Evolutionary conservation across 176 grass and related monocot genomes (phyloP).

Genomic region (Metroxylon sagu): DNA sequence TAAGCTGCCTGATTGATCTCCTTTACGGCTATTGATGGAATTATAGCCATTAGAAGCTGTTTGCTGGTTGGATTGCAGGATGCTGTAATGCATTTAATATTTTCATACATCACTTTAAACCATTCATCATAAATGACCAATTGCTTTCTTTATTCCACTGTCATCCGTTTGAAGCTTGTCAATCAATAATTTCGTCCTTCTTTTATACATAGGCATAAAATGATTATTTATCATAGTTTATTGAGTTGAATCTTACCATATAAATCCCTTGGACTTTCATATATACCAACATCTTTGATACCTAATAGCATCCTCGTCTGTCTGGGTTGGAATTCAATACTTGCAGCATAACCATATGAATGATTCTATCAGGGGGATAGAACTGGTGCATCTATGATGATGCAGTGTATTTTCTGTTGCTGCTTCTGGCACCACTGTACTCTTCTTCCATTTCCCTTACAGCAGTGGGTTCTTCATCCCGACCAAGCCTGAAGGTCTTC

Average conservation of each 20-base stretch:
- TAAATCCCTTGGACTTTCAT: constrained; percentile 65
- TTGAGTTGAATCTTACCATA: constrained; percentile 68
- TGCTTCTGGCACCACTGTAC: constrained; percentile 12
- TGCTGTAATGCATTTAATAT: no score
- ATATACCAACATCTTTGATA: constrained; percentile 49
- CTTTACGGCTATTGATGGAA: no score
- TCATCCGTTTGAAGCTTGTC: constrained; percentile 42
- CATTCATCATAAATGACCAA: no score
- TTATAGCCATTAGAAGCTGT: no score
- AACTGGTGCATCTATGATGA: constrained; percentile 33
- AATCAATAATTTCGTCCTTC: constrained; percentile 60
- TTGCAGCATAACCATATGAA: constrained; percentile 74
- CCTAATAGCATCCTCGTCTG: constrained; percentile 14
- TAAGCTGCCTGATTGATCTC: no score
- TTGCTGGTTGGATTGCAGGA: no score
- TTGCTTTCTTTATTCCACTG: background rate
- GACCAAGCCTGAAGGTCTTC: constrained; percentile 4
- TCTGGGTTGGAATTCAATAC: constrained; percentile 17
- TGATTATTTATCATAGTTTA: constrained; percentile 74
- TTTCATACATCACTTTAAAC: no score
- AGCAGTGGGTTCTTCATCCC: background rate
- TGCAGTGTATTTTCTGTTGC: constrained; percentile 5
- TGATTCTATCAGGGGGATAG: constrained; percentile 73
- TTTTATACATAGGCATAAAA: constrained; percentile 87
- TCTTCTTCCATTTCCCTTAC: background rate